Conservation (phyloP, 148 eudicot genomes). For the Camellia lanceoleosa region DNA sequence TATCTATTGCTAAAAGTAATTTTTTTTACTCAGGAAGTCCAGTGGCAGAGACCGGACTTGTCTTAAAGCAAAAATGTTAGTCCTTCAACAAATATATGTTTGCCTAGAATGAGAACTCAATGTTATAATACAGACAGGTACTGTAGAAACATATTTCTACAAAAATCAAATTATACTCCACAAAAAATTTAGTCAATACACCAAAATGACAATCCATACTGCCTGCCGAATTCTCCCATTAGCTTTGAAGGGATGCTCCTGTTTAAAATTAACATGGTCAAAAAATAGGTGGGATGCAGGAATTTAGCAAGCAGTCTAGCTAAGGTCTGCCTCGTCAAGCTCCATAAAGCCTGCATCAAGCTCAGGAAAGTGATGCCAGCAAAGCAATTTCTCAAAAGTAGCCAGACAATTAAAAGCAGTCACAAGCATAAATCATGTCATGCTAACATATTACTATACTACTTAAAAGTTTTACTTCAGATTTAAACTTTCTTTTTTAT, state of each 20-base stretch:
- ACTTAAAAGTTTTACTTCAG: no score
- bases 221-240: no score
- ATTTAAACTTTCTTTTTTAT: no score
- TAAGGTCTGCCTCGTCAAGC: no score
- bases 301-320: not conserved
- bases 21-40: not conserved
- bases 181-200: no score
- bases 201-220: no score
- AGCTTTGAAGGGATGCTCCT: not conserved
- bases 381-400: not conserved
- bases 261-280: no score
- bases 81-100: not conserved
- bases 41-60: not conserved
- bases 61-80: not conserved
- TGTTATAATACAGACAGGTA: no score
- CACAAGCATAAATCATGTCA: no score
- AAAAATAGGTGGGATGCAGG: not conserved
- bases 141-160: not conserved
- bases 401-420: no score
- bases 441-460: no score
- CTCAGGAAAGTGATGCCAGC: slow-evolving; percentile 3
- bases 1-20: not conserved
- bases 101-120: not conserved
- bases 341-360: not conserved
- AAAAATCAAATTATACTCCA: no score